Evolutionary conservation across 306 rosid species (phyloP).

Genomic region (Ormosia semicastrata): DNA sequence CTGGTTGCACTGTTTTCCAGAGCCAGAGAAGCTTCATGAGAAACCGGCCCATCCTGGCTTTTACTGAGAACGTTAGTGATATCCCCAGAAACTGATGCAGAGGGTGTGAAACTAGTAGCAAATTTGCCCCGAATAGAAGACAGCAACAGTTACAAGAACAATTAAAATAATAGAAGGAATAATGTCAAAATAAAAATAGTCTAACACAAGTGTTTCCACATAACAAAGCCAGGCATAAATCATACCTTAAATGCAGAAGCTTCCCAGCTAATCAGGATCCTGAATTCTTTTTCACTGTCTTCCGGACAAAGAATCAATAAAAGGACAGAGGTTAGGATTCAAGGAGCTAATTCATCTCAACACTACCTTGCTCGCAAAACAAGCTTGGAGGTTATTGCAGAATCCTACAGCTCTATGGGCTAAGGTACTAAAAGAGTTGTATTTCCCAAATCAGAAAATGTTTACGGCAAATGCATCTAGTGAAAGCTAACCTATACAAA

Average conservation of each 20-base stretch:
- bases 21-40: constrained; percentile 34
- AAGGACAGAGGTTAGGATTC: too few species aligned
- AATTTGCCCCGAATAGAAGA: constrained; percentile 61
- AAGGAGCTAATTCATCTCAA: too few species aligned
- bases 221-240: background rate
- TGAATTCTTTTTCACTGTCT: too few species aligned
- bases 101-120: constrained; percentile 37
- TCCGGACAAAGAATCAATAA: too few species aligned
- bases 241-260: constrained; percentile 21
- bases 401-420: too few species aligned
- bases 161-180: constrained; percentile 18
- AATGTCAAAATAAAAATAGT: background rate
- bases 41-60: constrained; percentile 35
- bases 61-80: constrained; percentile 32
- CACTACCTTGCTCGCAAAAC: too few species aligned
- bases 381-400: too few species aligned
- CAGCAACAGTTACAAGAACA: constrained; percentile 12
- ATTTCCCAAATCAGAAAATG: too few species aligned
- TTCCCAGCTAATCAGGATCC: too few species aligned
- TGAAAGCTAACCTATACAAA: too few species aligned
- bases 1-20: constrained; percentile 48
- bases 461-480: too few species aligned
- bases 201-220: background rate
- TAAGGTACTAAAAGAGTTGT: too few species aligned
- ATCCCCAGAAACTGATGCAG: constrained; percentile 48